Conservation (phyloP, 768 basidiomycete genomes). For the Leccinellum luteum region DNA sequence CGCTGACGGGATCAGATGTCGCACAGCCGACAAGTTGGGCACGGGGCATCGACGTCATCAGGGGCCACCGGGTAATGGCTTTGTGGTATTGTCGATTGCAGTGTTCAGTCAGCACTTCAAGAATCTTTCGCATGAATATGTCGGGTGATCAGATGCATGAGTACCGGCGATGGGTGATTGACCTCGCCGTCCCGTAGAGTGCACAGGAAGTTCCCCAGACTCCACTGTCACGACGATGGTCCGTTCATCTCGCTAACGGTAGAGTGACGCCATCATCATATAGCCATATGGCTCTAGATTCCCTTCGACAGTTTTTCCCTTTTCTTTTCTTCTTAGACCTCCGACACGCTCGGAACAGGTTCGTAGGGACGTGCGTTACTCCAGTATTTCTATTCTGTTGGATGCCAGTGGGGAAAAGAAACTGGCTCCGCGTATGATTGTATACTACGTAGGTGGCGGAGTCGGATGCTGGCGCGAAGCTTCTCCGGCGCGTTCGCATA, state of each 20-base stretch:
- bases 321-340: background rate
- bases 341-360: constrained; percentile 3
- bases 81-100: background rate
- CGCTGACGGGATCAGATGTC: background rate
- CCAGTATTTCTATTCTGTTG: background rate
- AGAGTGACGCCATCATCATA: constrained; percentile 10
- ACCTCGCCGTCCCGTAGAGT: background rate
- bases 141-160: background rate
- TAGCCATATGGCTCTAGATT: background rate
- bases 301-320: background rate
- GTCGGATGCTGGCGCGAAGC: constrained; percentile 18
- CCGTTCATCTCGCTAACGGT: constrained; percentile 13
- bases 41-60: constrained; percentile 20
- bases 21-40: constrained; percentile 10
- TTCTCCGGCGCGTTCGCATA: background rate
- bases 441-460: constrained; percentile 8
- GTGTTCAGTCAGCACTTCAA: background rate
- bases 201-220: constrained; percentile 6
- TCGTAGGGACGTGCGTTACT: background rate
- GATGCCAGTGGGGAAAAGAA: background rate
- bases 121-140: background rate
- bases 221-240: background rate
- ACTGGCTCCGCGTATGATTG: background rate
- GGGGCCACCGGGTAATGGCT: background rate
- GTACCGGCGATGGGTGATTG: background rate